Conservation (phyloP, 2,329 filamentous ascomycete genomes). For the Fusarium protoensiforme region DNA sequence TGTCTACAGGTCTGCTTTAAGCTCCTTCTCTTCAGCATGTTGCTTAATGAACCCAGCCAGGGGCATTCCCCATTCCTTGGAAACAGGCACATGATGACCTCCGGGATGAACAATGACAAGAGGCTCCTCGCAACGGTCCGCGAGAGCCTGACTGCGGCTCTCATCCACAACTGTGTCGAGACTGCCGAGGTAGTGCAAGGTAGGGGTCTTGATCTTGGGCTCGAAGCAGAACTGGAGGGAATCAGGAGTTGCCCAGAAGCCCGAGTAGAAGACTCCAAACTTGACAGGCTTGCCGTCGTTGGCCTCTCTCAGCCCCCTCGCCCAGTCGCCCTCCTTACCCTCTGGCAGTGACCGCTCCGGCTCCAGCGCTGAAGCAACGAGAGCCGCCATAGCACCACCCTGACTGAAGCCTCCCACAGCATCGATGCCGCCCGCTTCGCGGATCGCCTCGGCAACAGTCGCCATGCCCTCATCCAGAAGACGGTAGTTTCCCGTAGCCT, state of each 20-base stretch:
- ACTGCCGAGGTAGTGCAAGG: conserved; percentile 84
- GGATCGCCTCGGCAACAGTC: conserved; percentile 70
- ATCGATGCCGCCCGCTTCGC: conserved; percentile 75
- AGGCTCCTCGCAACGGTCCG: conserved; percentile 70
- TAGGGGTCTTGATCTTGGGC: conserved; percentile 79
- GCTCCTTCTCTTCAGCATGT: conserved; percentile 44
- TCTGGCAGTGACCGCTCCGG: conserved; percentile 42
- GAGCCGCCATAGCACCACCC: conserved; percentile 76
- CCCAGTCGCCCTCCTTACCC: conserved; percentile 54
- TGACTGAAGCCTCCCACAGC: conserved; percentile 87
- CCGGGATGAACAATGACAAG: conserved; percentile 79
- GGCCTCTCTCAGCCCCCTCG: conserved; percentile 57
- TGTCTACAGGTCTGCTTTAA: conserved; percentile 40
- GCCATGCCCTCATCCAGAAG: conserved; percentile 76
- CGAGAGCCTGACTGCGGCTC: conserved; percentile 71
- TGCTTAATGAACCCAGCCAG: conserved; percentile 76
- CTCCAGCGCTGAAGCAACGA: conserved; percentile 81
- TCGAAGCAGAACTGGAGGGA: conserved; percentile 75
- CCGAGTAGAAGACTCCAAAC: conserved; percentile 82
- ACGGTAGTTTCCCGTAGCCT: conserved; percentile 71
- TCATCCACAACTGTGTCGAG: conserved; percentile 92
- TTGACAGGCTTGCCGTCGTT: conserved; percentile 64
- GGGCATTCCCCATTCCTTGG: conserved; percentile 82
- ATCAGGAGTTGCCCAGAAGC: conserved; percentile 74
- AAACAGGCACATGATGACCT: conserved; percentile 88